Evolutionary conservation across 2,329 filamentous ascomycete genomes (phyloP).

Genomic region (Ascochyta clinopodiicola): DNA sequence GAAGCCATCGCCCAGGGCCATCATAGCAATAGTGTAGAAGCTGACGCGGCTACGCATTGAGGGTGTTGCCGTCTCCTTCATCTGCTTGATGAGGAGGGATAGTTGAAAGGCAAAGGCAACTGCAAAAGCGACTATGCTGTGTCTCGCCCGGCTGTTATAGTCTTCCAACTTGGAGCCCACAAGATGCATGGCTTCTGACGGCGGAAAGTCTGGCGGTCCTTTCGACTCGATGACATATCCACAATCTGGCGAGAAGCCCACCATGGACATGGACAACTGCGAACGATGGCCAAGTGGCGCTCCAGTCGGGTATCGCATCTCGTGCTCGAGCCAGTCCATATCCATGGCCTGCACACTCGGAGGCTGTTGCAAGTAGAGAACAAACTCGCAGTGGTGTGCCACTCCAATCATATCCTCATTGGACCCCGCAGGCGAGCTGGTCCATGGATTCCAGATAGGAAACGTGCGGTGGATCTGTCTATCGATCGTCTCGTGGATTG

Average conservation of each 20-base stretch:
- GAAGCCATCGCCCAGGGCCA: slow-evolving; percentile 68
- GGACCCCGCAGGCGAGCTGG: slow-evolving; percentile 67
- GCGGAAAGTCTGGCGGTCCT: slow-evolving; percentile 61
- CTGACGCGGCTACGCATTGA: slow-evolving; percentile 69
- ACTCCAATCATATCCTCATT: slow-evolving; percentile 64
- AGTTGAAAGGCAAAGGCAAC: slow-evolving; percentile 60
- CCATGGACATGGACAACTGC: slow-evolving; percentile 63
- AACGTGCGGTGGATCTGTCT: slow-evolving; percentile 67
- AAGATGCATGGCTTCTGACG: slow-evolving; percentile 60
- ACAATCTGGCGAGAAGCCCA: slow-evolving; percentile 70
- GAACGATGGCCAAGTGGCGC: slow-evolving; percentile 60
- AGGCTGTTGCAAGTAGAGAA: slow-evolving; percentile 80
- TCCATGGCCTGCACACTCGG: slow-evolving; percentile 37
- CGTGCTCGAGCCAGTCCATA: slow-evolving; percentile 62
- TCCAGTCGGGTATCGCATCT: slow-evolving; percentile 66
- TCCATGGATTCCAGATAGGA: slow-evolving; percentile 71
- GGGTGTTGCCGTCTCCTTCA: slow-evolving; percentile 69
- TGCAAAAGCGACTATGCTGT: slow-evolving; percentile 61
- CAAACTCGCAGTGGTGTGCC: slow-evolving; percentile 86
- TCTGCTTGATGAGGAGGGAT: slow-evolving; percentile 64
- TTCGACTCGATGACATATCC: slow-evolving; percentile 70
- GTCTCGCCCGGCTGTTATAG: slow-evolving; percentile 59
- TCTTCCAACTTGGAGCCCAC: slow-evolving; percentile 65
- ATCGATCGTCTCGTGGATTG: slow-evolving; percentile 71
- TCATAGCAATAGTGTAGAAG: slow-evolving; percentile 68